A percentile compares a stretch with the other conserved stretches of the same genome.
Conservation (phyloP, 371 early-diverging fungal genomes). For the Mucor plumbeus region DNA sequence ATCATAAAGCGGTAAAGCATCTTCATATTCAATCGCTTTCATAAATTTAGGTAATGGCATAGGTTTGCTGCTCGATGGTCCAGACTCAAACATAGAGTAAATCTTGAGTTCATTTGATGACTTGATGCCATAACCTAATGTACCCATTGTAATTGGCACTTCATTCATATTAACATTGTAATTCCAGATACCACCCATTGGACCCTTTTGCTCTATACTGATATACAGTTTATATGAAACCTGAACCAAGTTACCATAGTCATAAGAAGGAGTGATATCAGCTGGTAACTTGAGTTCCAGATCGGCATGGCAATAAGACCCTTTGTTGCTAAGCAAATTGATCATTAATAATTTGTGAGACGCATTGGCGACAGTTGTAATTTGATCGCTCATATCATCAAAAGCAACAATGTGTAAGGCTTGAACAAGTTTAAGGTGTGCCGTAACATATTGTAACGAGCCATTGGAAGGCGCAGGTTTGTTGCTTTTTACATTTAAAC, state of each 20-base stretch:
- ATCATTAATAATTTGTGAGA: slow-evolving; percentile 15
- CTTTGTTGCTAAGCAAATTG: background rate
- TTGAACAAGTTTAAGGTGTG: slow-evolving; percentile 19
- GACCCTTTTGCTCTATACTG: slow-evolving; percentile 24
- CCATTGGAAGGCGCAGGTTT: background rate
- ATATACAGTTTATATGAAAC: slow-evolving; percentile 20
- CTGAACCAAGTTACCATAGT: slow-evolving; percentile 21
- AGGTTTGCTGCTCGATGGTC: background rate
- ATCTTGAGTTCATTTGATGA: slow-evolving; percentile 31
- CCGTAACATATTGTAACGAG: slow-evolving; percentile 16
- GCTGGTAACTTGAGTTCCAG: slow-evolving; percentile 19
- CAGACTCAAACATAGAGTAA: slow-evolving; percentile 23
- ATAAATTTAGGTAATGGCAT: slow-evolving; percentile 36
- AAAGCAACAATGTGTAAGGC: slow-evolving; percentile 1
- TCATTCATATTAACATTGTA: slow-evolving; percentile 12
- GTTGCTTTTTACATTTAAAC: slow-evolving; percentile 5
- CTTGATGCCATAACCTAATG: slow-evolving; percentile 43
- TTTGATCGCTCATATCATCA: slow-evolving; percentile 10
- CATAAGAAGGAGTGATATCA: slow-evolving; percentile 15
- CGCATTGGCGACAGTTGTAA: background rate
- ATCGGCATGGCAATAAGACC: slow-evolving; percentile 19
- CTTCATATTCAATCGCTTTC: slow-evolving; percentile 37
- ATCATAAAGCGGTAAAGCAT: slow-evolving; percentile 41
- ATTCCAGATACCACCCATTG: slow-evolving; percentile 28
- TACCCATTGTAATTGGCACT: slow-evolving; percentile 38